Base-by-base conservation (phyloP, 495 filamentous ascomycete genomes). In the Penicillium roqueforti region DNA sequence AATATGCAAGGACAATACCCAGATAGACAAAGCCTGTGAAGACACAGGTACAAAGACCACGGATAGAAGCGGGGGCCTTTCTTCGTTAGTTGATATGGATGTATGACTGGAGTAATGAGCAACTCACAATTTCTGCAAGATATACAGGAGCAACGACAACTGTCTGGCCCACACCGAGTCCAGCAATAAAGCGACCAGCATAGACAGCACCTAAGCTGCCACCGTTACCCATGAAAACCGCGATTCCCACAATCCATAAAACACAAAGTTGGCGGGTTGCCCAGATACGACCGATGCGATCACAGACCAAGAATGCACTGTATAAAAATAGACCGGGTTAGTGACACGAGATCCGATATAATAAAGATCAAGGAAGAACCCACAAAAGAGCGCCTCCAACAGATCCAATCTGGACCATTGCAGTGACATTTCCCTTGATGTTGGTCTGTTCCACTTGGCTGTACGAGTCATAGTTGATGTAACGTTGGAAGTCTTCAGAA, bases 341-440 rank as follows among this genome's bases (percentile, higher is more conserved):
- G 36, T 11, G 23, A 36, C 31, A 43, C 3, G 41, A 19, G n/a
- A 28, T 10, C 9, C 9, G 7, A 32, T 37, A 6, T 6, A 46
- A 16, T 25, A 36, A 22, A 2, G 13, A 31, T 20, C 31, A 38
- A 36, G 6, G 3, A 7, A 11, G 10, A 29, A 73, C 76, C 55
- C 61, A 80, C 73, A 87, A 74, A 8, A 86, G 72, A 29, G 83
- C 83, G 14, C 85, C 85, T 5, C 71, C 81, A 9, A 88, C 81
- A 20, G 78, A 82, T 8, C 85, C 85, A 49, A 87, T 81, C 58
- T 87, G 85, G 1, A 87, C 85, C 85, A 88, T 88, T 13, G 84
- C 72, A 1, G 85, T 83, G 22, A 88, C 82, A 68, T 87, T 87
- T 32, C 75, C 84, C 59, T 85, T 82, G 69, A 84, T 85, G 58